Conservation (phyloP, 495 filamentous ascomycete genomes). For the Aspergillus hancockii region DNA sequence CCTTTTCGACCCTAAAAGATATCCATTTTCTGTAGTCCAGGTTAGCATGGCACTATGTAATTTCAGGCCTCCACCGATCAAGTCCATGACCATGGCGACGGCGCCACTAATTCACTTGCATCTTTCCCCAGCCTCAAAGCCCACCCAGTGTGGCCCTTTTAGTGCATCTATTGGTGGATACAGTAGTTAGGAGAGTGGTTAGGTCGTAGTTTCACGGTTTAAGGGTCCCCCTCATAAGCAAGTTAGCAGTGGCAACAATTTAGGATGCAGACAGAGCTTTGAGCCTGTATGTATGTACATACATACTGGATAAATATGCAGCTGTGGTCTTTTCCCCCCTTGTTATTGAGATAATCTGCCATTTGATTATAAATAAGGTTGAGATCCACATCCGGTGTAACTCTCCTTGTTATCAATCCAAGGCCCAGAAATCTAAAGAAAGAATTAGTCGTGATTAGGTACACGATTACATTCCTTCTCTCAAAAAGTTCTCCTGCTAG, state of each 20-base stretch:
- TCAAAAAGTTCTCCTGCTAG: neutral
- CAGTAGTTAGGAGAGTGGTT: neutral
- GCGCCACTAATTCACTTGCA: slow-evolving; percentile 21
- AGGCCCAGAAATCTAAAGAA: slow-evolving; percentile 1
- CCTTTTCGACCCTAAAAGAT: slow-evolving; percentile 11
- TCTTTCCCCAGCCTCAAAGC: slow-evolving; percentile 21
- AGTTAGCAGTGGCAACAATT: neutral
- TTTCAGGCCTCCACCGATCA: slow-evolving; percentile 21
- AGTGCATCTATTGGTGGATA: slow-evolving; percentile 11
- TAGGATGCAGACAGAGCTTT: neutral
- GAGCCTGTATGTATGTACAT: neutral
- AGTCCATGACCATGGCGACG: slow-evolving; percentile 24
- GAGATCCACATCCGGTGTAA: neutral
- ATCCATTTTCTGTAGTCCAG: neutral
- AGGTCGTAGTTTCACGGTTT: neutral
- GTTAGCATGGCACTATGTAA: slow-evolving; percentile 14
- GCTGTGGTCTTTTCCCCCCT: neutral
- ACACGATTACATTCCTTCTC: neutral
- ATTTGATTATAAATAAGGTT: neutral
- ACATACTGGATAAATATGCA: neutral
- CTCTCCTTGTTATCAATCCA: neutral
- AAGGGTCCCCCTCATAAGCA: neutral
- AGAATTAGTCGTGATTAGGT: neutral
- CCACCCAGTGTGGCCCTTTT: slow-evolving; percentile 10
- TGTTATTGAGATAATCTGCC: neutral